phyloP scores from a whole-genome alignment of 805 yeast species.

The Isabelozyma rhagii region DNA sequence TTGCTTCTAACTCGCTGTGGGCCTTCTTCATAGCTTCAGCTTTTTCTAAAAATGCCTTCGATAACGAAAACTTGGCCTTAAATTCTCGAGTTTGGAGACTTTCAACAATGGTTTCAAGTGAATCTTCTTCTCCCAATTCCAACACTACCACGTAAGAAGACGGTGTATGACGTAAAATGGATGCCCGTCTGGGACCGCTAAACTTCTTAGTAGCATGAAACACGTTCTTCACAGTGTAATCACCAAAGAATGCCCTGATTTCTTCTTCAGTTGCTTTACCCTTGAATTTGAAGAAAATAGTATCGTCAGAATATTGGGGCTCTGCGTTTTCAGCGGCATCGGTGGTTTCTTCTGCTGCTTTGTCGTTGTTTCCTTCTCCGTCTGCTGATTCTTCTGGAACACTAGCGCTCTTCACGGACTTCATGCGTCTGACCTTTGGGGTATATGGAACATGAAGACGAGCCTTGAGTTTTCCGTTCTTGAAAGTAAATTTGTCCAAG shows the following conservation, averaged over 20 bases:
- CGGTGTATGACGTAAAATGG: neutral
- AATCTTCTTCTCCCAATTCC: neutral
- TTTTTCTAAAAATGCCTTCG: neutral
- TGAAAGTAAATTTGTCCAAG: slow-evolving; percentile 22
- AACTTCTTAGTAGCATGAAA: neutral
- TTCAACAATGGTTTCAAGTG: neutral
- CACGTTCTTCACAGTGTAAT: neutral
- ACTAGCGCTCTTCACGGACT: neutral
- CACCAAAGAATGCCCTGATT: slow-evolving; percentile 39
- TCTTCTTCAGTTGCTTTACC: slow-evolving; percentile 41
- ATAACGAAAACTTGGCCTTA: neutral
- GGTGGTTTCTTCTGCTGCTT: neutral
- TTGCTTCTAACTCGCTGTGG: too few relatives aligned
- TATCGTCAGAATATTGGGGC: slow-evolving; percentile 32
- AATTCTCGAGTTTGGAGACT: neutral
- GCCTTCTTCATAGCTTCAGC: too few relatives aligned
- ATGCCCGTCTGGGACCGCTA: neutral
- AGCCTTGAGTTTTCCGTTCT: slow-evolving; percentile 37
- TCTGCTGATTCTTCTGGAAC: neutral
- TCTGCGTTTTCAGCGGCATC: neutral
- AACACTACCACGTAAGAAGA: neutral
- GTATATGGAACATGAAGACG: slow-evolving; percentile 43
- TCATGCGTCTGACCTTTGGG: slow-evolving; percentile 14
- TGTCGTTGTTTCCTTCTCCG: neutral
- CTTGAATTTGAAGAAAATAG: slow-evolving; percentile 42